These are phyloP conservation scores for Lepidium didymum DNA, from an alignment of 345 rosid species.

Conservation along the genomic window DNA sequence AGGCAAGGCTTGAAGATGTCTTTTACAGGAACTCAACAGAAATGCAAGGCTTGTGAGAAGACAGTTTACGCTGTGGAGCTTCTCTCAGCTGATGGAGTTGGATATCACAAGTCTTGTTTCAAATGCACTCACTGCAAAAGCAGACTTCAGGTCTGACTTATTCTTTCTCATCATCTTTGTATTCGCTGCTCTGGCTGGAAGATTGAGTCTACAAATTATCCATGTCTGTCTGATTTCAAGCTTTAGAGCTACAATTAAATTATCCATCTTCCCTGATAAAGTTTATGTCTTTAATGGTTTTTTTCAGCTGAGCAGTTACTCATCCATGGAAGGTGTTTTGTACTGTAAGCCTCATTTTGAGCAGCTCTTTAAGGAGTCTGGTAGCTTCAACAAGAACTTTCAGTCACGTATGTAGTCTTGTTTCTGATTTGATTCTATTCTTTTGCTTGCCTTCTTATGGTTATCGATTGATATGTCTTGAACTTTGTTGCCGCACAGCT, in stretches of 20 bases:
- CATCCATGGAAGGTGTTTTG: constrained; percentile 62
- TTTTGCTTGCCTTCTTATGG: neutral
- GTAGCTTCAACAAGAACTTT: constrained; percentile 44
- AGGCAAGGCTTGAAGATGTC: constrained; percentile 29
- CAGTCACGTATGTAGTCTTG: constrained; percentile 32
- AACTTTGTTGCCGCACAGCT: constrained; percentile 25
- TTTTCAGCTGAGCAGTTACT: constrained; percentile 58
- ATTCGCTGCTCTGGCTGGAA: neutral
- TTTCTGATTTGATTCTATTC: neutral
- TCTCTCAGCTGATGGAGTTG: constrained; percentile 65
- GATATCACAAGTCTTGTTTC: constrained; percentile 87
- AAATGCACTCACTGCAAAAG: constrained; percentile 84
- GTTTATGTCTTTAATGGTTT: neutral
- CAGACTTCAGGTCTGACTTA: constrained; percentile 43
- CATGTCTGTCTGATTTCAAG: neutral
- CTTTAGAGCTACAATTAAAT: neutral
- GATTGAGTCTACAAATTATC: neutral
- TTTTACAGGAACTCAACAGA: constrained; percentile 59
- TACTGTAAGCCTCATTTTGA: constrained; percentile 89
- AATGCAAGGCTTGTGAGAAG: constrained; percentile 79
- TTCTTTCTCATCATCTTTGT: neutral
- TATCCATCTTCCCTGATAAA: neutral
- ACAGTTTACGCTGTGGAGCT: constrained; percentile 65
- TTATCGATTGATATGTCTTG: neutral
- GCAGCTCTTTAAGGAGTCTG: constrained; percentile 66